These are phyloP conservation scores for Lentinula sp. DNA, from an alignment of 768 basidiomycete species.

Conservation along the genomic window DNA sequence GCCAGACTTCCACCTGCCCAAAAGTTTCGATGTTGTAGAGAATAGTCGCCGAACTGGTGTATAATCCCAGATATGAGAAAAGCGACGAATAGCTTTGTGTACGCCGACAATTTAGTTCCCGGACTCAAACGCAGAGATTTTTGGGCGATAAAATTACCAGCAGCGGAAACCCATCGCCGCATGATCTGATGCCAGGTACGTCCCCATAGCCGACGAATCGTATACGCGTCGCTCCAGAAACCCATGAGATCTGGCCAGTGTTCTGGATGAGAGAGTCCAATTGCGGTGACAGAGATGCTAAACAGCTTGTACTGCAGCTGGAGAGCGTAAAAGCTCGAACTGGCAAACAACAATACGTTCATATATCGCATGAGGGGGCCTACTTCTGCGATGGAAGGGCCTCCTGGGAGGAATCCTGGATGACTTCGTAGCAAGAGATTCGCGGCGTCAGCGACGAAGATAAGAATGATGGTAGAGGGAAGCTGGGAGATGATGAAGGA, in stretches of 20 bases:
- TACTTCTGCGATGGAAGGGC: conserved; percentile 9
- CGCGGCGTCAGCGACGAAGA: conserved; percentile 11
- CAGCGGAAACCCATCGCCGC: conserved; percentile 6
- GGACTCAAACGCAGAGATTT: conserved; percentile 4
- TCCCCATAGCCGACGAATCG: conserved; percentile 27
- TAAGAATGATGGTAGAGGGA: conserved; percentile 5
- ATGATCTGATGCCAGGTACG: conserved; percentile 20
- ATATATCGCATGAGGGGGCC: conserved; percentile 11
- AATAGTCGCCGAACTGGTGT: conserved; percentile 8
- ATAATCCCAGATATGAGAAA: conserved; percentile 11
- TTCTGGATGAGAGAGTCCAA: conserved; percentile 15
- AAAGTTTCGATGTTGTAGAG: conserved; percentile 1
- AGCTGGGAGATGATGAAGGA: conserved; percentile 19
- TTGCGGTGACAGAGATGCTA: conserved; percentile 6
- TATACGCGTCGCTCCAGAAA: conserved; percentile 21
- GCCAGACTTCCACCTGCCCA: conserved; percentile 9
- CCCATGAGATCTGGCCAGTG: conserved; percentile 26
- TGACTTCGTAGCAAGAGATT: conserved; percentile 8
- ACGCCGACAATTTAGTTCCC: conserved; percentile 6
- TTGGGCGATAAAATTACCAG: not conserved
- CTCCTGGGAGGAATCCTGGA: conserved; percentile 10
- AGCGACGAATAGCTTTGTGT: conserved; percentile 8
- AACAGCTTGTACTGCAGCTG: conserved; percentile 7
- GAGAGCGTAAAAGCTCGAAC: conserved; percentile 13
- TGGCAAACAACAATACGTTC: conserved; percentile 17